A percentile compares a stretch with the other conserved stretches of the same genome.
These are phyloP conservation scores for Podospora tetraspora DNA, from an alignment of 495 filamentous ascomycete genomes.

Conservation along the genomic window DNA sequence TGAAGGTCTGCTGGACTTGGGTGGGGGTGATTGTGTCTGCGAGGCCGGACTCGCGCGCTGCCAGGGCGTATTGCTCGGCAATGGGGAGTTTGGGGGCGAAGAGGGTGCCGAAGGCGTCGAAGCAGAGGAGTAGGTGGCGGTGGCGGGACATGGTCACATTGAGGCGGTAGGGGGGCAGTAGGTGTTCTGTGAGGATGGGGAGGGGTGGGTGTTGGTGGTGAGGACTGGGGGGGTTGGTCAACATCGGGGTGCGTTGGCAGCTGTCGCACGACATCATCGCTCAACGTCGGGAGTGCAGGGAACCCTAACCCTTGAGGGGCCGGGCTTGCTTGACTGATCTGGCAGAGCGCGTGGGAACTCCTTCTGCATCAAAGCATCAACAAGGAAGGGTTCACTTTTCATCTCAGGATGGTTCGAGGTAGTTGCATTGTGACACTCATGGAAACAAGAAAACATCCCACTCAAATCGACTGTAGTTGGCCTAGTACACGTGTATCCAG, in stretches of 20 bases:
- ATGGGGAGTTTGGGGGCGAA: constrained; percentile 59
- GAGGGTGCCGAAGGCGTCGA: constrained; percentile 76
- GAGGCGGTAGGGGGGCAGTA: background rate
- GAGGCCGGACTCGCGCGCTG: constrained; percentile 56
- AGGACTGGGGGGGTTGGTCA: background rate
- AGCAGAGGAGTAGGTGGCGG: constrained; percentile 53
- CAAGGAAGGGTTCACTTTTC: background rate
- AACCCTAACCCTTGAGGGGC: background rate
- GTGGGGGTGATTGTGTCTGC: constrained; percentile 24
- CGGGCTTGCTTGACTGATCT: too few species aligned
- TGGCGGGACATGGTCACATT: constrained; percentile 3
- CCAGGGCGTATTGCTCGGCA: constrained; percentile 55
- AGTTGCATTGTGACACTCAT: background rate
- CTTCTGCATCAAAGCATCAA: background rate
- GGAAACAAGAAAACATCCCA: background rate
- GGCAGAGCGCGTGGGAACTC: too few species aligned
- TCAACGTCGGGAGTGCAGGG: background rate
- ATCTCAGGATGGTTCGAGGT: background rate
- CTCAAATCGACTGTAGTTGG: background rate
- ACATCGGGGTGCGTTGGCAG: background rate
- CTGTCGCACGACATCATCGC: background rate
- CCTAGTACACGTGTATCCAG: background rate
- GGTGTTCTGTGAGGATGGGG: background rate
- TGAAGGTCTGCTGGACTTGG: constrained; percentile 33
- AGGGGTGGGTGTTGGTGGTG: background rate